Evolutionary conservation across 441 rosid genomes (phyloP).

Genomic region (Eutrema salsugineum): DNA sequence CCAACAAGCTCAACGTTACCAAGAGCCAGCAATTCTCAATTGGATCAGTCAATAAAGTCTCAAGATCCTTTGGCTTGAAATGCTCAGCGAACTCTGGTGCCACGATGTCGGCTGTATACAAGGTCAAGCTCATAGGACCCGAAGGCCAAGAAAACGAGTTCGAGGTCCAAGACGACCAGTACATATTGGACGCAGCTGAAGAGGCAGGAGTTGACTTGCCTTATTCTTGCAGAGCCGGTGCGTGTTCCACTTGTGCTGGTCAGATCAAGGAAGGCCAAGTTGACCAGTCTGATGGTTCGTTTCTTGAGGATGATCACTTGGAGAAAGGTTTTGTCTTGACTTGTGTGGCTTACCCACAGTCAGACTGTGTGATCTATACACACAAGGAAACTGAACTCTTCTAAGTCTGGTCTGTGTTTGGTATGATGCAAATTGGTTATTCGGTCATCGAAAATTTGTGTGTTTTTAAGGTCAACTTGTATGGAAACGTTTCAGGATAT

Average conservation of each 20-base stretch:
- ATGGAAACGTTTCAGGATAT: conserved; percentile 16
- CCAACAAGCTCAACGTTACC: conserved; percentile 28
- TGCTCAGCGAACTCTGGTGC: conserved; percentile 48
- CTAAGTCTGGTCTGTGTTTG: conserved; percentile 18
- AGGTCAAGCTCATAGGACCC: conserved; percentile 73
- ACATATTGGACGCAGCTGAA: conserved; percentile 80
- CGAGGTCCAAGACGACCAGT: conserved; percentile 55
- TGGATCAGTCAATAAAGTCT: conserved; percentile 48
- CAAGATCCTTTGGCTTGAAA: conserved; percentile 61
- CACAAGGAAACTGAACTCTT: conserved; percentile 79
- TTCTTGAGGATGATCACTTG: conserved; percentile 56
- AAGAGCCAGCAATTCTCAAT: conserved; percentile 34
- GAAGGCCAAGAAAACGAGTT: conserved; percentile 57
- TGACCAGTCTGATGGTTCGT: conserved; percentile 83
- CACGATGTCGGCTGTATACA: conserved; percentile 59
- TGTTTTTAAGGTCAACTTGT: conserved; percentile 18
- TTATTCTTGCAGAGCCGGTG: conserved; percentile 86
- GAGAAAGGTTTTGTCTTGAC: conserved; percentile 66
- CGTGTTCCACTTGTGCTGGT: conserved; percentile 87
- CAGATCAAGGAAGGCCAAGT: conserved; percentile 51
- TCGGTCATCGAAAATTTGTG: background rate
- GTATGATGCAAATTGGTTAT: conserved; percentile 8
- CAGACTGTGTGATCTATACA: conserved; percentile 75
- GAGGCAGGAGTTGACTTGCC: conserved; percentile 78
- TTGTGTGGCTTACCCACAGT: conserved; percentile 62